These are phyloP conservation scores for Trichothecium sympodiale DNA, from an alignment of 2,329 filamentous ascomycete genomes.

Conservation along the genomic window DNA sequence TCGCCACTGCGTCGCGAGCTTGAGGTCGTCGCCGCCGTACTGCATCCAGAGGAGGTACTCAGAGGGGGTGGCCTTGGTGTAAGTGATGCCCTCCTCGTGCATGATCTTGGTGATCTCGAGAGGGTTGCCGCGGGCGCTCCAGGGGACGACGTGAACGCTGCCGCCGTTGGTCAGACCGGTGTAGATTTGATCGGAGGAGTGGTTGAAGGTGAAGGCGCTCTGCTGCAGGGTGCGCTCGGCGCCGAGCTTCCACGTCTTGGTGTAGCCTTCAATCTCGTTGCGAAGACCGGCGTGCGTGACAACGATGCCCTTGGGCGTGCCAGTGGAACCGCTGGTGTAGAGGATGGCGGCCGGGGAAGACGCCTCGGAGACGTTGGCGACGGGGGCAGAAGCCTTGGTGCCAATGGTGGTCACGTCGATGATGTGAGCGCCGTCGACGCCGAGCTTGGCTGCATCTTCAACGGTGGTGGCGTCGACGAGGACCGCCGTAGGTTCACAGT, in stretches of 20 bases:
- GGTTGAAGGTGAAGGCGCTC: constrained; percentile 25
- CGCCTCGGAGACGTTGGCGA: neutral
- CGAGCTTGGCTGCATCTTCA: neutral
- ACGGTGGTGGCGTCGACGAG: constrained; percentile 6
- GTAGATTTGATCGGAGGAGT: constrained; percentile 23
- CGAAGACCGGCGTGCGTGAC: constrained; percentile 16
- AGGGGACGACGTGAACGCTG: constrained; percentile 18
- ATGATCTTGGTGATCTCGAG: constrained; percentile 23
- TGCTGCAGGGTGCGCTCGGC: constrained; percentile 27
- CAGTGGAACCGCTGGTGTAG: constrained; percentile 19
- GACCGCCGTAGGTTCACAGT: constrained; percentile 13
- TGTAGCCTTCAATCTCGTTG: constrained; percentile 13
- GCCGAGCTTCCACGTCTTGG: constrained; percentile 10
- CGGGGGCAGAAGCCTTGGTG: constrained; percentile 5
- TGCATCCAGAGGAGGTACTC: constrained; percentile 24
- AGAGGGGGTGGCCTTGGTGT: constrained; percentile 27
- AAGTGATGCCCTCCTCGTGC: constrained; percentile 9
- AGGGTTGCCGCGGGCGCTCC: constrained; percentile 18
- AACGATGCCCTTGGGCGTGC: constrained; percentile 28
- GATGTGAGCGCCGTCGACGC: too few species aligned
- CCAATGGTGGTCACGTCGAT: too few species aligned
- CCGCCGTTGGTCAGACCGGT: constrained; percentile 21
- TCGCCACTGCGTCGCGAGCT: constrained; percentile 5
- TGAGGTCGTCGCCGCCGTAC: constrained; percentile 7
- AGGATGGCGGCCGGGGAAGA: constrained; percentile 18